Conservation (phyloP, 139 green algal genomes). For the Closterium sp. region DNA sequence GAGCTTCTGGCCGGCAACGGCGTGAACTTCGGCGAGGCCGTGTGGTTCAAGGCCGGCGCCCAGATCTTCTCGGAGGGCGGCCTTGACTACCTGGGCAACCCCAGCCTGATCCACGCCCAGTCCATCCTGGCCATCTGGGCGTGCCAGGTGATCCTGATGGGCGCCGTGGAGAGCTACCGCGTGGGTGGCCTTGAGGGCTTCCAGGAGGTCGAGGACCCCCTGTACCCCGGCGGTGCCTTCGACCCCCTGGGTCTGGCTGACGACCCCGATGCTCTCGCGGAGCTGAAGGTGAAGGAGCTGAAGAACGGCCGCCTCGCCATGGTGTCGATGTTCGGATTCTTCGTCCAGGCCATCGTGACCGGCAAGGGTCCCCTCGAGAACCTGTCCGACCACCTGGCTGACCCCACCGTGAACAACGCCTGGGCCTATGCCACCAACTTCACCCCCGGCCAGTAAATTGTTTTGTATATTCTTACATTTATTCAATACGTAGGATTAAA, state of each 20-base stretch:
- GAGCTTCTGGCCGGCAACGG: conserved; percentile 41
- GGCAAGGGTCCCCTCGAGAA: conserved; percentile 82
- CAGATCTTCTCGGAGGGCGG: conserved; percentile 85
- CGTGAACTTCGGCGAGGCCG: conserved; percentile 40
- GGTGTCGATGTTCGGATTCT: conserved; percentile 67
- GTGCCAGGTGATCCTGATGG: conserved; percentile 55
- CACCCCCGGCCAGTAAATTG: conserved; percentile 22
- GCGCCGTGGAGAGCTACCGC: conserved; percentile 85
- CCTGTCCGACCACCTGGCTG: conserved; percentile 80
- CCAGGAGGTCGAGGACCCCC: conserved; percentile 65
- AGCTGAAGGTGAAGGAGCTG: conserved; percentile 91
- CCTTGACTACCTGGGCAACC: conserved; percentile 77
- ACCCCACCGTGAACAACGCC: conserved; percentile 86
- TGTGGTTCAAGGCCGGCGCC: conserved; percentile 94
- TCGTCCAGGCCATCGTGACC: conserved; percentile 75
- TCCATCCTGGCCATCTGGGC: conserved; percentile 32
- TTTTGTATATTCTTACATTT: neutral
- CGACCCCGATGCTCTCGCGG: conserved; percentile 82
- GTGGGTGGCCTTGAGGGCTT: conserved; percentile 76
- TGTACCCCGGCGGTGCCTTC: conserved; percentile 72
- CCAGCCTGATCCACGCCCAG: conserved; percentile 62
- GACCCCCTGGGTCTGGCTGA: conserved; percentile 85
- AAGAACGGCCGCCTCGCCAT: conserved; percentile 87
- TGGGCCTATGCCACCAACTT: conserved; percentile 72
- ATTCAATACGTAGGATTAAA: no score